Conservation (phyloP, 371 early-diverging fungal genomes). For the Mortierella sp. region DNA sequence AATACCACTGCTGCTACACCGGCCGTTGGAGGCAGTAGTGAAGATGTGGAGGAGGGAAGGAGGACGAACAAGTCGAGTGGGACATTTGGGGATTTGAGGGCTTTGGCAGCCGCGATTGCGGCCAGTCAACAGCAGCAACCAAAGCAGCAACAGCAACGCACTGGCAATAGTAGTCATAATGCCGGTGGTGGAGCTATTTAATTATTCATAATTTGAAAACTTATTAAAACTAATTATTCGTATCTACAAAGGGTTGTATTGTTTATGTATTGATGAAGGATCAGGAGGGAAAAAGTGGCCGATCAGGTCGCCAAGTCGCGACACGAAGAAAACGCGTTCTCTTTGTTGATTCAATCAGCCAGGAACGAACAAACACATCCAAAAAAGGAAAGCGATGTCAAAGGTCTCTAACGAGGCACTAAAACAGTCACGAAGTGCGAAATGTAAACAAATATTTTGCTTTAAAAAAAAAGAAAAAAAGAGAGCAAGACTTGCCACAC, state of each 20-base stretch:
- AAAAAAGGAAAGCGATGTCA: not conserved
- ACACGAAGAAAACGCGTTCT: no score
- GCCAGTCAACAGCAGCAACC: not conserved
- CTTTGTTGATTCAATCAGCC: no score
- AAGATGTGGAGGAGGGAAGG: not conserved
- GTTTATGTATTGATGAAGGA: no score
- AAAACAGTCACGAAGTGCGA: not conserved
- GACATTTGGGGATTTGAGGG: constrained; percentile 17
- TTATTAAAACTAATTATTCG: no score
- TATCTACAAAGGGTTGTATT: no score
- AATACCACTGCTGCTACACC: not conserved
- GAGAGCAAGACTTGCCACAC: not conserved
- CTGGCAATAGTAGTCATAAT: not conserved
- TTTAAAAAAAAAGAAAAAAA: not conserved
- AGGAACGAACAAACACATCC: not conserved
- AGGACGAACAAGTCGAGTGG: constrained; percentile 14
- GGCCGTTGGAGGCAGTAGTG: not conserved
- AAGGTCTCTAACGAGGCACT: no score
- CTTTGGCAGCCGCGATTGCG: constrained; percentile 9
- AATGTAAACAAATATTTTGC: not conserved
- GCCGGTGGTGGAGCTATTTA: not conserved
- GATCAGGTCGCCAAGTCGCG: no score
- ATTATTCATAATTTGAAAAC: no score
- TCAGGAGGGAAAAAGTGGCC: no score
- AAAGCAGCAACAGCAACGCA: not conserved